Base-by-base conservation (phyloP, 2,329 filamentous ascomycete species). In the Calonectria ilicicola region DNA sequence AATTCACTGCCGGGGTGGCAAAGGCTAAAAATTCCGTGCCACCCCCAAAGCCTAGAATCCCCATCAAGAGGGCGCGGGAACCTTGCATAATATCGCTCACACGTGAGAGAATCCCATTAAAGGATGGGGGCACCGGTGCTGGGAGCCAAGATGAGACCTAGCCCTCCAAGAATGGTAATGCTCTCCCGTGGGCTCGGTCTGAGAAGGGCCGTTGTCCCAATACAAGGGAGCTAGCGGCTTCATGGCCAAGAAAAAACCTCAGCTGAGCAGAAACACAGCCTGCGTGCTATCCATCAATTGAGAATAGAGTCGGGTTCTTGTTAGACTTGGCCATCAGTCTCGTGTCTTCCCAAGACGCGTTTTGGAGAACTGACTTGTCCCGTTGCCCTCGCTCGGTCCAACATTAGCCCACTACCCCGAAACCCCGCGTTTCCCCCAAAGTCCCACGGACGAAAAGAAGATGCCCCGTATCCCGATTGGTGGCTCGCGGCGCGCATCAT, bases 341-440 rank as follows among this genome's bases (percentile, higher is more conserved):
- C 9, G 2, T 27, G n/a, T 12, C 7, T 17, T 53, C 26, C 32
- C 49, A 17, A 53, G 49, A 17, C 49, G 49, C 19, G 27, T 53
- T 21, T 32, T 32, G 32, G 32, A 58, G 12, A 40, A 26, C 5
- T 14, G 10, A 35, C 8, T 35, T 35, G 10, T 35, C 32, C 32
- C 32, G 26, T 56, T 12, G n/a, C 15, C 23, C 8, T 44, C 35
- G 47, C 47, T 67, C 65, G 51, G 49, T 14, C 21, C 65, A 66
- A 44, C 47, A 66, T 60, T 67, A 21, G 29, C 51, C 53, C 65
- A 67, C 38, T 47, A n/a, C 23, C 53, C 65, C 65, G 65, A 67
- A 67, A 60, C 65, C 65, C 65, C 51, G 64, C 64, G 47, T 53
- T 49, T 53, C 62, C 44, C 63, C 44, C 44, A 63, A 63, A 63